Base-by-base conservation (phyloP, 2,329 filamentous ascomycete genomes). In the Ophiostoma perfectum region DNA sequence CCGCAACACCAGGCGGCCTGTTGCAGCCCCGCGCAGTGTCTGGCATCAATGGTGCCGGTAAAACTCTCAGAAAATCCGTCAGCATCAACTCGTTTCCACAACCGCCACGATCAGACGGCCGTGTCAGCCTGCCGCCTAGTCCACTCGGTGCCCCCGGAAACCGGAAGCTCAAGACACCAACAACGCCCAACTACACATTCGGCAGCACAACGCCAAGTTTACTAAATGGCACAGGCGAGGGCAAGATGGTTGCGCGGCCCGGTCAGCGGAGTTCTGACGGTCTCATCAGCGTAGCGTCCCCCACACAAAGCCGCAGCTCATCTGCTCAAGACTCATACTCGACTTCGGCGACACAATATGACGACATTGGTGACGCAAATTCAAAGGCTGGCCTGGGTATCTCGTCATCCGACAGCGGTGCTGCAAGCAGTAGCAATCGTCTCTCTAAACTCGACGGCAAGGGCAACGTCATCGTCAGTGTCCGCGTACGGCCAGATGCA, bases 51-150 rank as follows among this genome's bases (percentile, higher is more conserved):
- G 81, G 81, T 44, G 81, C 86, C 5, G 86, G 87, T 39, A 93
- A 89, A 77, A 87, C 88, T 1, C 79, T 97, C 68, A 88, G 93
- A 71, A 96, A 96, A 79, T 91, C 91, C 0, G 90, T 96, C 75
- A 97, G 93, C 82, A 96, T 97, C 75, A 94, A 93, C 76, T 89
- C 92, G 0, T 97, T 98, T 75, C 94, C 94, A 42, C 91, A 96
- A 72, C 94, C 94, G 14, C 94, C 94, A 14, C 88, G 88, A 73
- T 86, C 88, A 64, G 83, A 84, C 67, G 83, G 79, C 67, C 83
- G 85, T 64, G 80, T 80, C 73, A 92, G 84, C 78, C 81, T 87
- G 68, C 91, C 86, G 66, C 86, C 83, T 67, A 86, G 86, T 78
- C 87, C 84, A 71, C 78, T 88, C 70, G 86, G 85, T 55, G 81